Base-by-base conservation (phyloP, 495 filamentous ascomycete genomes). In the Annulohypoxylon maeteangense region DNA sequence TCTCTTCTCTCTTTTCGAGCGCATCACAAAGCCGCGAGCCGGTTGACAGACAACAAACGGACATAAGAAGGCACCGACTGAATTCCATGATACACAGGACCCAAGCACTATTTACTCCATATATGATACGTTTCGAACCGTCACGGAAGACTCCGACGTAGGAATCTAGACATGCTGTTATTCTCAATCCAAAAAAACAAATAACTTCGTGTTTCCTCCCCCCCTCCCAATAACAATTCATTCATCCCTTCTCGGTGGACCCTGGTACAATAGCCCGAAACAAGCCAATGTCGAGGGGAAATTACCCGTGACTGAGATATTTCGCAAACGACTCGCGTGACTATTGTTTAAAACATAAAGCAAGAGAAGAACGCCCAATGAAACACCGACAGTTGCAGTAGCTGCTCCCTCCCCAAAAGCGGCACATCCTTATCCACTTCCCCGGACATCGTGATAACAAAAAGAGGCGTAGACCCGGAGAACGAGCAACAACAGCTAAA, bases 341-440 rank as follows among this genome's bases (percentile, higher is more conserved):
- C 57, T 27, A 58, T 45, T 67, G 69, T 65, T 65, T 47, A 64
- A 68, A 53, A 75, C 62, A 70, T 44, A 32, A 70, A 68, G 31
- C 45, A 61, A 45, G 73, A 38, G 75, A 25, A 66, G 42, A 77
- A 77, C 75, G 73, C 75, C 75, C 54, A 77, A 74, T 68, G 70
- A 68, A 77, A 75, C 75, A 75, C 75, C 73, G 65, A 36, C 67
- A 57, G 56, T 62, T 56, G 73, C 53, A 60, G 71, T 61, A 65
- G 47, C 61, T 65, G 57, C 59, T 73, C 60, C 61, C 59, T 73
- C 60, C 63, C 67, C 67, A 67, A 67, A 67, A 70, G 62, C 62
- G 53, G 66, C 58, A 73, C 61, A 53, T 51, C 67, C 27, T 51
- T 51, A 11, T 55, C 51, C 67, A 34, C 29, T 47, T 44, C 59